Base-by-base conservation (phyloP, 2,329 filamentous ascomycete species). In the Lecanicillium sp. region DNA sequence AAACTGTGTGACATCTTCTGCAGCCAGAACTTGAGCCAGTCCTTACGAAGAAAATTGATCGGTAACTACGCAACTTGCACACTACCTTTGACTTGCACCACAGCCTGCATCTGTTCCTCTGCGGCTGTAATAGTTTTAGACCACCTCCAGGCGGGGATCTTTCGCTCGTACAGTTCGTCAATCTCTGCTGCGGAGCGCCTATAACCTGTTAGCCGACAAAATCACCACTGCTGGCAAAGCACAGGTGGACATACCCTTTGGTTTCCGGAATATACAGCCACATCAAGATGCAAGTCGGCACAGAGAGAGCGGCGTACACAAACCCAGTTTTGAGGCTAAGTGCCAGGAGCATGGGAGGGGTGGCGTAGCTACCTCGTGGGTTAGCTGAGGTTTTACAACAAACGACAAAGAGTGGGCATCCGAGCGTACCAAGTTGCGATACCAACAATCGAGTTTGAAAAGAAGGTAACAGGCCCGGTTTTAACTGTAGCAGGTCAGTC, bases 151-250 rank as follows among this genome's bases (percentile, higher is more conserved):
- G 52, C 44, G 43, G 46, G 50, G 20, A 52, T 47, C 29, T 52
- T 54, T 2, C 48, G 41, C 36, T 55, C 48, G 17, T 52, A 57
- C 5, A 57, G 41, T 39, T 57, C 52, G 13, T 55, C 50, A 14
- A 57, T 17, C 37, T 56, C 52, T 5, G 53, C 45, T 15, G 46
- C 37, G 12, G 49, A 50, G 3, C 48, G 46, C 6, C 49, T 47
- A 31, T 17, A 11, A 17, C 14, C n/a, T 5, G 17, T 37, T 40
- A 3, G 27, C 17, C 28, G 12, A 5, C 8, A 12, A 25, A 27
- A 19, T 25, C n/a, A 14, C 18, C 25, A 9, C 30, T 8, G 29
- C n/a, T n/a, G n/a, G n/a, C n/a, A n/a, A n/a, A n/a, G n/a, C n/a
- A n/a, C n/a, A 36, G 10, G 20, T 12, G 29, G 12, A 31, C 44